These are phyloP conservation scores for Fusarium kyushuense DNA, from an alignment of 2,329 filamentous ascomycete genomes.

Conservation along the genomic window DNA sequence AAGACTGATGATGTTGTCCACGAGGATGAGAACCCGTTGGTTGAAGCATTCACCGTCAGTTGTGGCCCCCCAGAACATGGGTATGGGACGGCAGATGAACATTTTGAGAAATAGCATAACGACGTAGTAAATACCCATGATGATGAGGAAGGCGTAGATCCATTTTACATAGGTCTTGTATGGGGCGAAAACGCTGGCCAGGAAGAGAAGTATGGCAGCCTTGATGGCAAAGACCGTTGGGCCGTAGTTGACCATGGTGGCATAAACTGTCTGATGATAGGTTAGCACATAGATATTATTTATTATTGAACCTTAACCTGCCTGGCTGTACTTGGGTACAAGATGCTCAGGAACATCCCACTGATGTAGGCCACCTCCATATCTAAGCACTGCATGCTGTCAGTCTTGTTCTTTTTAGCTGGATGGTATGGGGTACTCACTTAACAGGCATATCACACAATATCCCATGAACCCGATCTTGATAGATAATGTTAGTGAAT, in stretches of 20 bases:
- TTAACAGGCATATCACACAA: constrained; percentile 22
- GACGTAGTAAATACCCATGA: constrained; percentile 26
- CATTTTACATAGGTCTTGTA: constrained; percentile 36
- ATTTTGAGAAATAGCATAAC: constrained; percentile 30
- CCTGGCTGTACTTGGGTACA: constrained; percentile 21
- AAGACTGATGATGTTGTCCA: constrained; percentile 35
- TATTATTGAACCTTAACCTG: background rate
- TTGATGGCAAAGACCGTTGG: constrained; percentile 36
- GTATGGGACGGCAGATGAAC: constrained; percentile 28
- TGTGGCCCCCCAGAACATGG: constrained; percentile 27
- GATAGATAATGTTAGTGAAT: accelerated
- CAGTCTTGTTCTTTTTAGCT: accelerated
- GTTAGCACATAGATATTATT: accelerated
- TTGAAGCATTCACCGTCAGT: constrained; percentile 30
- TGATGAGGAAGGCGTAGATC: constrained; percentile 22
- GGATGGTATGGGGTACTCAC: background rate
- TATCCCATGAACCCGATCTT: constrained; percentile 37
- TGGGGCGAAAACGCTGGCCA: constrained; percentile 18
- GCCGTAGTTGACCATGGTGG: constrained; percentile 34
- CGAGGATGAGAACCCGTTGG: constrained; percentile 18
- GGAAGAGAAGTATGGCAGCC: constrained; percentile 28
- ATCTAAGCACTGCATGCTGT: background rate
- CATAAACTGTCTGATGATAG: constrained; percentile 14
- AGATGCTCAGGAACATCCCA: constrained; percentile 32
- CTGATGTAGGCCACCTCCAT: constrained; percentile 28